phyloP scores from a whole-genome alignment of 805 yeast genomes.

The Lipomyces lipofer region DNA sequence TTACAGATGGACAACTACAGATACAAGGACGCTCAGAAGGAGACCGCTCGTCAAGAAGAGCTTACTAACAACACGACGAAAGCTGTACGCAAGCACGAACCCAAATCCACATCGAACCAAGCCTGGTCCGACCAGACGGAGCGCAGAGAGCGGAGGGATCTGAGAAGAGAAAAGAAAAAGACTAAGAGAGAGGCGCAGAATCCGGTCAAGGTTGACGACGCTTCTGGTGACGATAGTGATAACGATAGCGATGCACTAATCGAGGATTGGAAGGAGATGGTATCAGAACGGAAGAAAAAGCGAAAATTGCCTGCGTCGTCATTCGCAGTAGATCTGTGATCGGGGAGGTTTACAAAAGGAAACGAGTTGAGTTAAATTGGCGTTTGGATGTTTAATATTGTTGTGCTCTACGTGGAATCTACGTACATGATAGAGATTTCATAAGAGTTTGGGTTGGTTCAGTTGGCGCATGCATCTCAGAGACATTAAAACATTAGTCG shows the following conservation, averaged over 20 bases:
- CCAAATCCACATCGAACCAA: slow-evolving; percentile 41
- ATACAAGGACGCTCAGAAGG: slow-evolving; percentile 66
- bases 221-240: slow-evolving; percentile 45
- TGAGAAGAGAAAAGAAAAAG: slow-evolving; percentile 67
- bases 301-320: not conserved
- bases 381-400: no score
- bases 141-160: slow-evolving; percentile 59
- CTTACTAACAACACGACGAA: slow-evolving; percentile 43
- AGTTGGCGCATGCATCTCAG: no score
- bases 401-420: no score
- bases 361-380: no score
- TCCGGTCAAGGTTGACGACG: slow-evolving; percentile 46
- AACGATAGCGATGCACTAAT: slow-evolving; percentile 39
- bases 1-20: slow-evolving; percentile 57
- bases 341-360: not conserved
- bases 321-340: slow-evolving; percentile 10
- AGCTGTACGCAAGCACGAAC: slow-evolving; percentile 37
- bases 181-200: slow-evolving; percentile 57
- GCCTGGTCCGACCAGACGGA: slow-evolving; percentile 80
- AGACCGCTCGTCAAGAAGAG: slow-evolving; percentile 59
- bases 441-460: no score
- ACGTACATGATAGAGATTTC: no score
- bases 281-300: slow-evolving; percentile 58
- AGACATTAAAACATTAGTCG: no score
- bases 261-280: slow-evolving; percentile 86